Base-by-base conservation (phyloP, 2,329 filamentous ascomycete genomes). In the Penicillium sp. region DNA sequence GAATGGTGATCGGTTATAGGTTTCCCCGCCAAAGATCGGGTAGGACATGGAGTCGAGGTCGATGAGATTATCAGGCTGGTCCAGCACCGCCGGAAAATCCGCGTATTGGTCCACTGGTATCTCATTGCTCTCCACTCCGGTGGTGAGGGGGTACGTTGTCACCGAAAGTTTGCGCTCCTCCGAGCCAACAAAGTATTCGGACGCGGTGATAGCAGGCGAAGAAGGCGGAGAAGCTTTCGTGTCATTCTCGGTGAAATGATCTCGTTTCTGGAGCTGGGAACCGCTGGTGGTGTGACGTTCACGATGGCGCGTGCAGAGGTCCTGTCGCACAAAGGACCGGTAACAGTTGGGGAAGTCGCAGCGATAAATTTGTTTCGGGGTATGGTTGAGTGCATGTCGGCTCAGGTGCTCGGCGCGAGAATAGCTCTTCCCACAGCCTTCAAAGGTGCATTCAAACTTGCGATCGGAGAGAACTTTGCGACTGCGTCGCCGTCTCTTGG, bases 371-470 rank as follows among this genome's bases (percentile, higher is more conserved):
- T 95, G 91, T 76, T 97, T 97, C 19, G 93, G 93, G 56, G 90
- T 89, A 76, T 97, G 89, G 91, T 68, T 52, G 44, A 53, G 60
- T 86, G 74, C 81, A 92, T 89, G 94, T 72, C 94, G 87, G 77
- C 97, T 97, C 79, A 99, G 80, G 79, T 99, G 94, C 76, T 97
- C 94, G 9, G 94, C 93, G 71, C 94, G 85, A 27, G 93, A 97
- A 74, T 99, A 99, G 72, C 89, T 95, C 81, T 97, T 99, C 40
- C 91, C 92, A 69, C 94, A 99, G 39, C 89, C 91, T 63, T 90
- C 87, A 58, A 91, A 86, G 5, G 89, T 87, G 71, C 94, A 99
- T 68, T 90, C 87, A 62, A 92, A 93, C 69, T 80, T 81, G 63
- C 78, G 79, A 58, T 81, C 79, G 36, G 75, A 67, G 45, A 74